These are phyloP conservation scores for Karstenula rhodostoma DNA, from an alignment of 2,329 filamentous ascomycete species.

Conservation along the genomic window DNA sequence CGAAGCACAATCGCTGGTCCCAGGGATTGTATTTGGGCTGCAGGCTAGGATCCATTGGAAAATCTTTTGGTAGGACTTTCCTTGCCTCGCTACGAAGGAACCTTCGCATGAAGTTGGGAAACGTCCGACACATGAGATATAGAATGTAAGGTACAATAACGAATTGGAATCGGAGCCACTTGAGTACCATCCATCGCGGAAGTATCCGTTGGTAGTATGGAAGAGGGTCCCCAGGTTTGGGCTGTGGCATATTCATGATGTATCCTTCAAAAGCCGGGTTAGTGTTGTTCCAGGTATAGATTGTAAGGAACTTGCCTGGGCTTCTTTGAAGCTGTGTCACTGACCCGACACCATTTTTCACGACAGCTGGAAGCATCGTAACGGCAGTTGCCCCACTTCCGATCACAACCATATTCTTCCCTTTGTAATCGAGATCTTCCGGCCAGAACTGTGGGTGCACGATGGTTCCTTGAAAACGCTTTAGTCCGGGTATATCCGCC, in stretches of 20 bases:
- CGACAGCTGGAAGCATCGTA: conserved; percentile 76
- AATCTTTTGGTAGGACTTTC: conserved; percentile 59
- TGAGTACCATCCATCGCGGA: conserved; percentile 57
- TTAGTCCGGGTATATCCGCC: conserved; percentile 70
- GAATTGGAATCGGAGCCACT: conserved; percentile 61
- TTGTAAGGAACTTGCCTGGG: not conserved
- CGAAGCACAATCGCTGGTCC: conserved; percentile 79
- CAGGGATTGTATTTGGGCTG: conserved; percentile 61
- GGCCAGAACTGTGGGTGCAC: conserved; percentile 83
- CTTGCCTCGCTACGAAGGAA: conserved; percentile 58
- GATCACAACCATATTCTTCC: conserved; percentile 75
- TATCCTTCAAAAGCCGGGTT: conserved; percentile 44
- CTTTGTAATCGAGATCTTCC: conserved; percentile 68
- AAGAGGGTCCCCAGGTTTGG: conserved; percentile 48
- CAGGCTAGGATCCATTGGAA: conserved; percentile 55
- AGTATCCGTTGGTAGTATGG: conserved; percentile 49
- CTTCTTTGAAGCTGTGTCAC: conserved; percentile 77
- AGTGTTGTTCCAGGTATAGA: not conserved
- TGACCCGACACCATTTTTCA: conserved; percentile 66
- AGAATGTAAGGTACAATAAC: conserved; percentile 59
- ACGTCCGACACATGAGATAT: conserved; percentile 61
- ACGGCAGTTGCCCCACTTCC: conserved; percentile 82
- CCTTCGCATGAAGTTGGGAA: conserved; percentile 59
- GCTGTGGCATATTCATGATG: conserved; percentile 63
- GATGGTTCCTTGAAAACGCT: conserved; percentile 68